Evolutionary conservation across 106 monocot species (phyloP).

Genomic region (Acorus calamus): DNA sequence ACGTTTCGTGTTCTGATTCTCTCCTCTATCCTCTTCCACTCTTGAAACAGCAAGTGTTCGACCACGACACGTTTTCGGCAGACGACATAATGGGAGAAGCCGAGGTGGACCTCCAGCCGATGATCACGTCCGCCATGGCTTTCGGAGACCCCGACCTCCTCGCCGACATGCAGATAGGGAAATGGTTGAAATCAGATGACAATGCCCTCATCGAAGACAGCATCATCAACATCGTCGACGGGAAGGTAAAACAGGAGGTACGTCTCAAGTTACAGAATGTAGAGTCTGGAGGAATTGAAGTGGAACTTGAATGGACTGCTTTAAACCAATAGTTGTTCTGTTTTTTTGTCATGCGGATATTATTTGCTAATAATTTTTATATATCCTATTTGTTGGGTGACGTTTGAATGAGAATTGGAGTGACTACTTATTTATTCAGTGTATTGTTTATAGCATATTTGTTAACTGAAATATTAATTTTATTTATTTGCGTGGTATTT

Average conservation of each 20-base stretch:
- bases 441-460: too few species aligned
- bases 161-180: constrained; percentile 76
- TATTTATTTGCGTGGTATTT: too few species aligned
- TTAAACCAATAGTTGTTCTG: constrained; percentile 13
- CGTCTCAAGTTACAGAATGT: constrained; percentile 72
- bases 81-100: constrained; percentile 95
- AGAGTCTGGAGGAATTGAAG: constrained; percentile 68
- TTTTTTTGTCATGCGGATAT: too few species aligned
- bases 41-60: constrained; percentile 63
- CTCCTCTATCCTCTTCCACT: too few species aligned
- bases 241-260: constrained; percentile 76
- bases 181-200: constrained; percentile 71
- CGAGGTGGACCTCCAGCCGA: constrained; percentile 74
- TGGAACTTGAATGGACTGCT: constrained; percentile 65
- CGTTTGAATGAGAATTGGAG: too few species aligned
- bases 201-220: constrained; percentile 75
- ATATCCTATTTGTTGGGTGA: too few species aligned
- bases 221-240: constrained; percentile 55
- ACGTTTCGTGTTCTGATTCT: too few species aligned
- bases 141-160: constrained; percentile 66
- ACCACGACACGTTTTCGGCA: constrained; percentile 70
- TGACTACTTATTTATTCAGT: too few species aligned
- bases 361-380: too few species aligned
- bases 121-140: constrained; percentile 65
- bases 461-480: too few species aligned